Evolutionary conservation across 2,329 filamentous ascomycete genomes (phyloP).

Genomic region (Sclerotinia trifoliorum): DNA sequence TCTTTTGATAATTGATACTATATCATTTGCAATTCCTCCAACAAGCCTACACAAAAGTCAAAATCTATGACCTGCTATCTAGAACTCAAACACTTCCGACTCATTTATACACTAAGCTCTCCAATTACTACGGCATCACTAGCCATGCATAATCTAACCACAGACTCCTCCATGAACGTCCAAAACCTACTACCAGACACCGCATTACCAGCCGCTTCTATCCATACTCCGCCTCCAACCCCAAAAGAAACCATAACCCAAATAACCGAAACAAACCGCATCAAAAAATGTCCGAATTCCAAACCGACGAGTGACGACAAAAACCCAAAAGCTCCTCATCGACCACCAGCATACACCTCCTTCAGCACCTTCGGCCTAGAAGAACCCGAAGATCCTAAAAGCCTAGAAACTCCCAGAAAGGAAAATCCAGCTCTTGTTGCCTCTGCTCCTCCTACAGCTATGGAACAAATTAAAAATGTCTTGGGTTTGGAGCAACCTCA

Average conservation of each 20-base stretch:
- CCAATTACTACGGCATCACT: not conserved
- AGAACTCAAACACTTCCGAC: not conserved
- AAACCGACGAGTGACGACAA: not conserved
- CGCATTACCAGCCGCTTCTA: not conserved
- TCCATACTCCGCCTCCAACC: not conserved
- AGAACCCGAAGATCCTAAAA: not conserved
- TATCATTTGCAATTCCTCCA: not conserved
- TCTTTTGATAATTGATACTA: not conserved
- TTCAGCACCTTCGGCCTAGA: not conserved
- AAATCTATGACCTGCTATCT: not conserved
- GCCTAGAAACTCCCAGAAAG: not conserved
- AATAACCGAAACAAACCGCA: not conserved
- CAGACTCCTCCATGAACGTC: not conserved
- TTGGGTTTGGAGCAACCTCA: not conserved
- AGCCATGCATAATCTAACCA: not conserved
- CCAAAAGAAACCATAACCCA: not conserved
- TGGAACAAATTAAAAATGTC: slow-evolving; percentile 2
- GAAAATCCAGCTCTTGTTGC: not conserved
- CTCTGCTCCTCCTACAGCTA: not conserved
- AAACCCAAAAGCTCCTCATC: not conserved
- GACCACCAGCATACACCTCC: not conserved
- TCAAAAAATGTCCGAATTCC: not conserved
- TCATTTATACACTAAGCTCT: not conserved
- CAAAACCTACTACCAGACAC: not conserved
- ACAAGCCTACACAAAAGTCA: not conserved